phyloP scores from a whole-genome alignment of 306 rosid species.

The Astragalus membranaceus region DNA sequence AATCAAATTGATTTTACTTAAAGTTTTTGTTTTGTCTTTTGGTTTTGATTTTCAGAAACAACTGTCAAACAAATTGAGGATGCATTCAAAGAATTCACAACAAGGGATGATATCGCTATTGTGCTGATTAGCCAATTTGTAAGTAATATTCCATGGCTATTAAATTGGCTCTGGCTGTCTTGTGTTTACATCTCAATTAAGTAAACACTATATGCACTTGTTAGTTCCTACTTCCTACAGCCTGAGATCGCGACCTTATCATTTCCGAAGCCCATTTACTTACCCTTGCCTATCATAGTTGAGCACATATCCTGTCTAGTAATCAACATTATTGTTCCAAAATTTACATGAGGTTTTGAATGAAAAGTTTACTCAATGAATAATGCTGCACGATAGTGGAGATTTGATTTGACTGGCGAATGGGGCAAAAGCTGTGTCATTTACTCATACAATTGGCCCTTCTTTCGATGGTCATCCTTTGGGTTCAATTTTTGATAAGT shows the following conservation, averaged over 20 bases:
- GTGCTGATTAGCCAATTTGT: constrained; percentile 94
- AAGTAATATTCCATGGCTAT: constrained; percentile 36
- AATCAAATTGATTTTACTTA: constrained; percentile 18
- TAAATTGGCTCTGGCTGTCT: not conserved
- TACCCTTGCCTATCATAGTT: not conserved
- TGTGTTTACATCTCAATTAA: not conserved
- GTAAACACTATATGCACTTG: constrained; percentile 10
- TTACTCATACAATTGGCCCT: not conserved
- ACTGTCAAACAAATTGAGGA: constrained; percentile 92
- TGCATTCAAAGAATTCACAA: constrained; percentile 85
- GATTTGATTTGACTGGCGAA: not conserved
- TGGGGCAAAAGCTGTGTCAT: not conserved
- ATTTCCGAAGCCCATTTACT: not conserved
- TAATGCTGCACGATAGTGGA: not conserved
- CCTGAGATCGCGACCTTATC: not conserved
- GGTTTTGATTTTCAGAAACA: constrained; percentile 49
- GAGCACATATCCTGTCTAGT: not conserved
- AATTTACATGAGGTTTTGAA: not conserved
- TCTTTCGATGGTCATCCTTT: not conserved
- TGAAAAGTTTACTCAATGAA: not conserved
- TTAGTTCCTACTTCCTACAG: not conserved
- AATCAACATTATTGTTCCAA: constrained; percentile 9
- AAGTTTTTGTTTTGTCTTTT: constrained; percentile 5
- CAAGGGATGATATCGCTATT: constrained; percentile 77
- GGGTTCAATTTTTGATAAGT: constrained; percentile 1